Conservation (phyloP, 495 filamentous ascomycete genomes). For the Lasiosphaeria ovina region DNA sequence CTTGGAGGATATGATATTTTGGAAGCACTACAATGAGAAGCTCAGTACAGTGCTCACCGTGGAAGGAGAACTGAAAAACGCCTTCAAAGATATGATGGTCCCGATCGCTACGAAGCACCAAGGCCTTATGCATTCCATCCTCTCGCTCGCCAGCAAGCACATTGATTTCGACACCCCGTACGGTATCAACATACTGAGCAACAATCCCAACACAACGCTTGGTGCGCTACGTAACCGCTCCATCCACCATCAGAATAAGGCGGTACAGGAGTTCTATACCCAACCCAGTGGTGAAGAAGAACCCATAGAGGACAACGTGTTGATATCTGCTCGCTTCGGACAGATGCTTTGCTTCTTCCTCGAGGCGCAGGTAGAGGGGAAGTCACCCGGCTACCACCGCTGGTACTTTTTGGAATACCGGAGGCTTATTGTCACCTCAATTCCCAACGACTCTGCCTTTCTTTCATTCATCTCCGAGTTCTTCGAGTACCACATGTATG, state of each 20-base stretch:
- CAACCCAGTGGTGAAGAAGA: conserved; percentile 37
- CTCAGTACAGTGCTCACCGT: conserved; percentile 79
- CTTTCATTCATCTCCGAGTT: conserved; percentile 85
- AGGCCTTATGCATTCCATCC: conserved; percentile 89
- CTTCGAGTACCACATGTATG: conserved; percentile 87
- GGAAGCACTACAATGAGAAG: conserved; percentile 81
- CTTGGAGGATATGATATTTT: conserved; percentile 75
- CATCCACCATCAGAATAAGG: conserved; percentile 59
- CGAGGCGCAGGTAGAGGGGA: conserved; percentile 78
- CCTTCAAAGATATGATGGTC: conserved; percentile 84
- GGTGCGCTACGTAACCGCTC: conserved; percentile 46
- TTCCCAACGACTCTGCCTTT: conserved; percentile 62
- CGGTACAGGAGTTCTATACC: conserved; percentile 54
- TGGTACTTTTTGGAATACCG: conserved; percentile 77
- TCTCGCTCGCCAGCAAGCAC: conserved; percentile 82
- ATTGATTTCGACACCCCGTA: conserved; percentile 57
- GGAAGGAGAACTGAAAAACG: conserved; percentile 80
- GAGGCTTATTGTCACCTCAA: conserved; percentile 60
- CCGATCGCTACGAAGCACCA: conserved; percentile 80
- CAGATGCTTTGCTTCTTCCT: conserved; percentile 79
- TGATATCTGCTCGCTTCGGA: conserved; percentile 65
- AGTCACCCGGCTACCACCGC: conserved; percentile 73
- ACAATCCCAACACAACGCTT: conserved; percentile 41
- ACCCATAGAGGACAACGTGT: conserved; percentile 42
- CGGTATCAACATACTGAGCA: conserved; percentile 44